Conservation (phyloP, 805 yeast genomes). For the Candida sphagnicola region DNA sequence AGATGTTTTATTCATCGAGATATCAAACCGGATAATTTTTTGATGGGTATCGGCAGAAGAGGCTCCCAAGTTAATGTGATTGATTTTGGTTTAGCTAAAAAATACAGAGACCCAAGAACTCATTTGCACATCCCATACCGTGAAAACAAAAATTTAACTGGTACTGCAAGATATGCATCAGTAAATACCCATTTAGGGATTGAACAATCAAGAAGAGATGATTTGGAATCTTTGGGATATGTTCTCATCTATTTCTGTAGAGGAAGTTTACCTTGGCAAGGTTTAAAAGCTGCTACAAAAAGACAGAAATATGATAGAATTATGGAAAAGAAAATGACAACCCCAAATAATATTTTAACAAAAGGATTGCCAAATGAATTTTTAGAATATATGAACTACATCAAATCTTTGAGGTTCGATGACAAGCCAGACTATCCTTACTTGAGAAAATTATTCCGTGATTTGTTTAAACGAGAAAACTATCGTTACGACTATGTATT, state of each 20-base stretch:
- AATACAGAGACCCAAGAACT: constrained; percentile 90
- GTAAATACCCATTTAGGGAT: constrained; percentile 95
- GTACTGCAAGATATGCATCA: constrained; percentile 95
- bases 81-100: constrained; percentile 92
- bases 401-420: constrained; percentile 87
- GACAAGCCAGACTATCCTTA: constrained; percentile 94
- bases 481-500: constrained; percentile 91
- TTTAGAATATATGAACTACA: constrained; percentile 80
- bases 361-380: constrained; percentile 92
- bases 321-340: constrained; percentile 90
- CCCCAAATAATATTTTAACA: constrained; percentile 80
- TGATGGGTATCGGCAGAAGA: constrained; percentile 87
- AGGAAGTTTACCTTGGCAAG: constrained; percentile 98
- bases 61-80: constrained; percentile 95
- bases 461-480: constrained; percentile 80
- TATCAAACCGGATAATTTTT: constrained; percentile 78
- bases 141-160: constrained; percentile 93
- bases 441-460: constrained; percentile 84
- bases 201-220: constrained; percentile 96
- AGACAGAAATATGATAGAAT: constrained; percentile 96
- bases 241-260: constrained; percentile 92
- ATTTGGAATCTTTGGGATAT: constrained; percentile 90
- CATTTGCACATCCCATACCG: constrained; percentile 94
- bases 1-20: constrained; percentile 85
- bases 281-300: constrained; percentile 93